Evolutionary conservation across 129 eudicot genomes (phyloP), one percentile per base, ranked within the genome.

Genomic region (Artemisia argyi): DNA sequence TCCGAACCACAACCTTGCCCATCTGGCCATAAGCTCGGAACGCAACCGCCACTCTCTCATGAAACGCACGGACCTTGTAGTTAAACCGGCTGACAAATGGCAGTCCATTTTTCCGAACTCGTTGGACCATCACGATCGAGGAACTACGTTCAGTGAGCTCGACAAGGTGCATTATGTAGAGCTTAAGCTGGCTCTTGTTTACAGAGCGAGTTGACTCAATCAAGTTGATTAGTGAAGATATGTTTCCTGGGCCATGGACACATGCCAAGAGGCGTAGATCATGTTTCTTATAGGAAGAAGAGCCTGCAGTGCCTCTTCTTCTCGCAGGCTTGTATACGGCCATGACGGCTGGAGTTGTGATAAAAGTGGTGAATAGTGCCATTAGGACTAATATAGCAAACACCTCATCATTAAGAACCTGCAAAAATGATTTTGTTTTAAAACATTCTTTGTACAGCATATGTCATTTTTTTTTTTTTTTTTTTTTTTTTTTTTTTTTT

Each of bases 291-390:
- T 65, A 49, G 11, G 83, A 71, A 56, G 65, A 46, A 24, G 87
- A 75, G 52, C 61, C 19, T 17, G 65, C 32, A 12, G 69, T n/a
- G 26, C 75, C 24, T 8, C 66, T 65, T 1, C 48, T 42, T 4
- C 89, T 83, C 14, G 85, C 86, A 0, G 95, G 89, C 51, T 81
- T 84, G 76, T 84, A 81, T 75, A 89, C 73, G 11, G 89, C 89
- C 91, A 89, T 89, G 48, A 89, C 98, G 0, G 85, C 64, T 2
- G 98, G 98, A 50, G 96, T 89, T 53, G 98, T 89, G 52, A 92
- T 77, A 82, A 92, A 92, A 49, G 98, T 92, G 71, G 96, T 92
- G 76, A 92, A 83, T 11, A 92, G 88, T 26, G 98, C 98, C 98
- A 92, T 92, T 14, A 89, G 85, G 51, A 92, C 98, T 60, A 92